Evolutionary conservation across 1,284 basidiomycete species (phyloP).

Genomic region (Boletellus deceptivus): DNA sequence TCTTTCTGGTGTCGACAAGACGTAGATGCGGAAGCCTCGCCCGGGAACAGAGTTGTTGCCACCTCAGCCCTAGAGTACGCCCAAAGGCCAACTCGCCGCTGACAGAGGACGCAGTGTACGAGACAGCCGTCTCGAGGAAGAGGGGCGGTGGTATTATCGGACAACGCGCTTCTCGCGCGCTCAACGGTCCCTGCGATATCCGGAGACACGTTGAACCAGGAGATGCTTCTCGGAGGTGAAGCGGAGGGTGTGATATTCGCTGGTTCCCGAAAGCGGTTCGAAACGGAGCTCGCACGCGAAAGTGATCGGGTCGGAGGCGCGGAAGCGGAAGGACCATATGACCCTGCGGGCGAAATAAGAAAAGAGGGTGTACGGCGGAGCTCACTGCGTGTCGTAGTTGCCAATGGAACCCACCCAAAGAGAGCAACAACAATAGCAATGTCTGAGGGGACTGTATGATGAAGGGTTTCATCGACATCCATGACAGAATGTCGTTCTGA

Average conservation of each 20-base stretch:
- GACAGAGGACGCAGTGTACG: constrained; percentile 66
- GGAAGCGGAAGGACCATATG: constrained; percentile 36
- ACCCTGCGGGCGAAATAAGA: constrained; percentile 36
- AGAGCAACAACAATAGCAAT: constrained; percentile 58
- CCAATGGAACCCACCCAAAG: constrained; percentile 67
- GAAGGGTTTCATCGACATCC: constrained; percentile 10
- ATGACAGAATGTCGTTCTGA: constrained; percentile 9
- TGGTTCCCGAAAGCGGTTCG: constrained; percentile 20
- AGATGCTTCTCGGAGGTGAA: constrained; percentile 20
- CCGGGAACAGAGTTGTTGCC: constrained; percentile 5
- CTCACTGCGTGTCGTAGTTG: constrained; percentile 37
- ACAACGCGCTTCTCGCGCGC: constrained; percentile 4
- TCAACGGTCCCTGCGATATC: constrained; percentile 21
- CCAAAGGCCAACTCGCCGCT: constrained; percentile 76
- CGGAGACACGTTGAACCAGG: constrained; percentile 18
- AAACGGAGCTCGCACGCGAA: constrained; percentile 49
- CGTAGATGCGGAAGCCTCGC: constrained; percentile 15
- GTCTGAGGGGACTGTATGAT: constrained; percentile 38
- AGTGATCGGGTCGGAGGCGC: constrained; percentile 39
- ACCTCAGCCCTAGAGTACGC: constrained; percentile 46
- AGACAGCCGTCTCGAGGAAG: constrained; percentile 44
- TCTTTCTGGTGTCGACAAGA: constrained; percentile 45
- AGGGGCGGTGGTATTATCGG: neutral
- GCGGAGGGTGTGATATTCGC: constrained; percentile 12
- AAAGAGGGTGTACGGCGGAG: constrained; percentile 38